Conservation (phyloP, 345 rosid species). For the Heritiera fomes region DNA sequence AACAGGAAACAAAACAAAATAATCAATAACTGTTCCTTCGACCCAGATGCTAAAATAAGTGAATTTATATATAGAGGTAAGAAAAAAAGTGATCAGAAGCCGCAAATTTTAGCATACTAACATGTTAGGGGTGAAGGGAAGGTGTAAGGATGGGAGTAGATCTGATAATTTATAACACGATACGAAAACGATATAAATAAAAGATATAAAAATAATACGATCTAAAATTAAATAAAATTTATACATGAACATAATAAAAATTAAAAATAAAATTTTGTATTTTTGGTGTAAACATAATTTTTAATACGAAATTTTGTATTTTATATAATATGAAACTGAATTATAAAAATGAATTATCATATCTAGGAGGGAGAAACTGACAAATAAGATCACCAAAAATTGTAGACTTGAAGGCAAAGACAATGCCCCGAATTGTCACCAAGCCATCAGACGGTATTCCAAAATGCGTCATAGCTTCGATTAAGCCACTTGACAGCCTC, state of each 20-base stretch:
- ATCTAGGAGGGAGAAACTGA: neutral
- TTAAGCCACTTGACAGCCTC: neutral
- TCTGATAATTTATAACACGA: too few relatives aligned
- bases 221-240: too few relatives aligned
- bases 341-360: too few relatives aligned
- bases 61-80: neutral
- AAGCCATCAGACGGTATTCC: neutral
- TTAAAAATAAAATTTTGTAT: too few relatives aligned
- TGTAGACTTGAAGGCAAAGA: neutral
- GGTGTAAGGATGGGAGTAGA: too few relatives aligned
- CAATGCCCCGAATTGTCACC: slow-evolving; percentile 1
- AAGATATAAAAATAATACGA: too few relatives aligned
- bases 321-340: too few relatives aligned
- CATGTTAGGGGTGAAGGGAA: neutral
- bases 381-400: neutral
- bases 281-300: too few relatives aligned
- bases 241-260: too few relatives aligned
- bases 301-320: too few relatives aligned
- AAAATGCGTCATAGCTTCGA: neutral
- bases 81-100: neutral
- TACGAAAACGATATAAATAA: too few relatives aligned
- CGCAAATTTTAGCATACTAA: neutral
- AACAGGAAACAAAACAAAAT: neutral
- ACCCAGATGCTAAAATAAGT: neutral
- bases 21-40: too few relatives aligned